Conservation (phyloP, 2,329 filamentous ascomycete species). For the Fusarium pininemorale region DNA sequence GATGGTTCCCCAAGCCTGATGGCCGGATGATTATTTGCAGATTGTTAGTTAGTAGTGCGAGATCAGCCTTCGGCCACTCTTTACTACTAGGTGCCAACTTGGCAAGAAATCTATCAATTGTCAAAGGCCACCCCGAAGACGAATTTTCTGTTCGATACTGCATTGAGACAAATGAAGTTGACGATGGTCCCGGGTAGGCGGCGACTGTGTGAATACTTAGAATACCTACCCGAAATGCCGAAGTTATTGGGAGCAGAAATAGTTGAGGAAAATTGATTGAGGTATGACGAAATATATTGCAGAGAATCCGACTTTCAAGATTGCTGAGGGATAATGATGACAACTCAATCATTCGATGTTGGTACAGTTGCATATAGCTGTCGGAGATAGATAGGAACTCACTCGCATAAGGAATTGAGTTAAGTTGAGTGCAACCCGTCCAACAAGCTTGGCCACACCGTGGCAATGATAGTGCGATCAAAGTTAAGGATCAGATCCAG, state of each 20-base stretch:
- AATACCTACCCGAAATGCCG: not conserved
- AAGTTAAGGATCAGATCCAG: constrained; percentile 13
- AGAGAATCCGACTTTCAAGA: not conserved
- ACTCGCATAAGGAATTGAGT: constrained; percentile 9
- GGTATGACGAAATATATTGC: constrained; percentile 20
- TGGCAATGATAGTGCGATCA: constrained; percentile 30
- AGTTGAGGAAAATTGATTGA: not conserved
- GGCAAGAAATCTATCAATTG: not conserved
- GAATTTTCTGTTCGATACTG: constrained; percentile 8
- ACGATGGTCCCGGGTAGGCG: constrained; percentile 14
- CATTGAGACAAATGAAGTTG: not conserved
- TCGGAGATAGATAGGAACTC: constrained; percentile 23
- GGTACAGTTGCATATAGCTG: not conserved
- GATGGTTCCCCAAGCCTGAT: not conserved
- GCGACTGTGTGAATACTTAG: not conserved
- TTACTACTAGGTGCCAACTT: not conserved
- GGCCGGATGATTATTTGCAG: constrained; percentile 2
- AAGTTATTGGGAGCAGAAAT: constrained; percentile 6
- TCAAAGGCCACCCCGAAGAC: constrained; percentile 11
- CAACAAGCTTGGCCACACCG: constrained; percentile 18
- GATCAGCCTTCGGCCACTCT: not conserved
- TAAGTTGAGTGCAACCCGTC: constrained; percentile 35
- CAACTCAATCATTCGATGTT: constrained; percentile 17
- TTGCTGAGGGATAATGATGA: constrained; percentile 21
- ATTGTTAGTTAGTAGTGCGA: not conserved